Evolutionary conservation across 2,329 filamentous ascomycete genomes (phyloP), one percentile per base, ranked within the genome.

Genomic region (Chaetoscypha palmicola): DNA sequence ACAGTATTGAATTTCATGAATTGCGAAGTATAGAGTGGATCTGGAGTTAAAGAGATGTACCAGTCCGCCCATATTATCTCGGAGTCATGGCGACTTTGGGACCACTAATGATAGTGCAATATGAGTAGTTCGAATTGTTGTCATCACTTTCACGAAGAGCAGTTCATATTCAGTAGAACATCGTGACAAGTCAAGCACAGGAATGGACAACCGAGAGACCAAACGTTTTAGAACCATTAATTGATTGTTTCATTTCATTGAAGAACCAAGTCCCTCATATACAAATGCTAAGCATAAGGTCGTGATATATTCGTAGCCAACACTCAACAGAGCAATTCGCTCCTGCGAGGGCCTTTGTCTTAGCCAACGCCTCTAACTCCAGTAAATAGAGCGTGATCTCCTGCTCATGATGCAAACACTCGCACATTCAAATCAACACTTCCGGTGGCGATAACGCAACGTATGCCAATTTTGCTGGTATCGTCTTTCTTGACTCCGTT

Each of bases 391-490:
- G 33, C 40, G 43, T 43, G 24, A 38, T 41, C 28, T 42, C 33
- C 46, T 42, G 9, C 39, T 61, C 54, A 62, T 54, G 59, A 61
- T 51, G 86, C 86, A 68, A 91, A 94, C 41, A 94, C 78, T 56
- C 85, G 75, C 51, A 94, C 76, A 53, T 81, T 86, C 60, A 81
- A 68, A 68, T 94, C 87, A 46, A 94, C 86, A 61, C 88, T 86
- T 26, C 86, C 88, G 2, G 88, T 94, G 7, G 88, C 89, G 56
- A 95, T 83, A 14, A 94, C 81, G 61, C 88, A 94, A 50, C 86
- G 76, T 50, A 94, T 88, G 53, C 80, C 79, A 36, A 79, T 71
- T 46, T 78, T 76, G 2, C 62, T 63, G 2, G 62, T 62, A 17
- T 68, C 66, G 17, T 69, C 70, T 28, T 60, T 61, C 37, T 66